Base-by-base conservation (phyloP, 805 yeast genomes). In the Komagataella populi region DNA sequence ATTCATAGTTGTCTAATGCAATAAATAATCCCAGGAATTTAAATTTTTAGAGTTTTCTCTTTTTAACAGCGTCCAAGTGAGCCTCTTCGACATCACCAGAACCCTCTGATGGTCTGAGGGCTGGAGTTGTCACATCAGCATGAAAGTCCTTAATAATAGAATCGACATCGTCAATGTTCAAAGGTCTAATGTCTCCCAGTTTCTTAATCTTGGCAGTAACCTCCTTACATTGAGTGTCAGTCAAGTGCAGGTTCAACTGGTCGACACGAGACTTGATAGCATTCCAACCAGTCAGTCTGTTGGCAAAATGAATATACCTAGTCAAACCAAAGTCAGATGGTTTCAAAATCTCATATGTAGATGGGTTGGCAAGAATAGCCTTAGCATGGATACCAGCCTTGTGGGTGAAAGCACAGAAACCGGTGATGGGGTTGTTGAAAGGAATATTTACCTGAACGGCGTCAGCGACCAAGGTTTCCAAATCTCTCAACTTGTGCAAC, bases 341-440 rank as follows among this genome's bases (percentile, higher is more conserved):
- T 67, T 85, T 85, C 67, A 91, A 77, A 63, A 91, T 91, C 76
- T 91, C 99, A 69, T 91, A 91, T n/a, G 98, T 93, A 48, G 96
- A 88, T 56, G 99, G 99, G 72, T 91, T 93, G 53, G 99, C 99
- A 58, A 91, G 79, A 60, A 91, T 91, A 53, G 98, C 98, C 77
- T 93, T 91, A 62, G 99, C 98, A 69, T 91, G 99, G 67, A 91
- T 90, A 70, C 99, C 99, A 53, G 99, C 99, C 78, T 91, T 91
- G 76, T 91, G 99, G 54, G 99, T 91, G 74, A 91, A 91, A 48
- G 99, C 99, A 76, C 98, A 93, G 84, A 93, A 93, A 39, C 99
- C 99, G 46, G 99, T 91, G 69, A 91, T 88, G 60, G 98, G 98
- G 75, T 91, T 91, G 78, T 91, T 91, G 78, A 91, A 91, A 54